Evolutionary conservation across 2,329 filamentous ascomycete species (phyloP).

Genomic region (Ophiostoma novo-ulmi): DNA sequence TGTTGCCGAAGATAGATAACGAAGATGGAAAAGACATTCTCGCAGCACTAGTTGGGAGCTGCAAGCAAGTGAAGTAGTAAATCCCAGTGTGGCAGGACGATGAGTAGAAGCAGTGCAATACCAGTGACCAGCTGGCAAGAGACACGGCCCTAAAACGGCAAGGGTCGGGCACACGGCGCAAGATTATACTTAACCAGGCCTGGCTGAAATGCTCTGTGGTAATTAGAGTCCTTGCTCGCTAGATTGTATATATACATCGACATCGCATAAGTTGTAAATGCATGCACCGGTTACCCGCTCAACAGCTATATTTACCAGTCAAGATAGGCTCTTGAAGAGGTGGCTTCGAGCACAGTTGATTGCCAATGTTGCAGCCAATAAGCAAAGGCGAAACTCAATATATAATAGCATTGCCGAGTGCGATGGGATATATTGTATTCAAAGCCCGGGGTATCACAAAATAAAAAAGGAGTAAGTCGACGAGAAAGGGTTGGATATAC

Average conservation of each 20-base stretch:
- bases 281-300: background rate
- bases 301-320: background rate
- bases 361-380: background rate
- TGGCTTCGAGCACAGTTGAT: background rate
- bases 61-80: background rate
- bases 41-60: background rate
- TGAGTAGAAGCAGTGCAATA: background rate
- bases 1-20: background rate
- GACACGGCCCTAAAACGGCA: slow-evolving; percentile 2
- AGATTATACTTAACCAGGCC: background rate
- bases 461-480: background rate
- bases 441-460: background rate
- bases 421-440: background rate
- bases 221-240: background rate
- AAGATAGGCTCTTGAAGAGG: background rate
- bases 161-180: slow-evolving; percentile 2
- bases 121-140: background rate
- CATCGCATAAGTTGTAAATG: background rate
- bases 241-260: background rate
- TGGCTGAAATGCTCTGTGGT: background rate
- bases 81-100: background rate
- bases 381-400: background rate
- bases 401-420: background rate
- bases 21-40: background rate
- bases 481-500: background rate